Percentiles rank a stretch among this genome's conserved stretches.
These are phyloP conservation scores for Aspergillus niger DNA, from an alignment of 2,329 filamentous ascomycete species.

Conservation along the genomic window DNA sequence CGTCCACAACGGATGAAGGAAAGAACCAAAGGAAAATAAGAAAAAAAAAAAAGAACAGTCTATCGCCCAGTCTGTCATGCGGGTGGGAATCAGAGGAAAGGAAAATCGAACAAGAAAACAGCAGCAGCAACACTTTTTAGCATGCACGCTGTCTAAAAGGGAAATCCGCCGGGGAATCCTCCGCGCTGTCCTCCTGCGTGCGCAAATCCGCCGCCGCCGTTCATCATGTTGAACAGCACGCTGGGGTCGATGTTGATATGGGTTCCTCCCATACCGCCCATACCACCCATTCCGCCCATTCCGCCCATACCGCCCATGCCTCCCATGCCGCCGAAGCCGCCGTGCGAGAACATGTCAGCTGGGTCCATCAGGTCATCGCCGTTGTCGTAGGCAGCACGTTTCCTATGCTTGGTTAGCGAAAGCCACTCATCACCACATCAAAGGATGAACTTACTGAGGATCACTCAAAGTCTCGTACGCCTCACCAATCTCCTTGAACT, in stretches of 20 bases:
- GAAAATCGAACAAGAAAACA: neutral
- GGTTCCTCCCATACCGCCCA: constrained; percentile 54
- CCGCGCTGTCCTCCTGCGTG: constrained; percentile 57
- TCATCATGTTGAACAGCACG: constrained; percentile 84
- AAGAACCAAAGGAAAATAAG: neutral
- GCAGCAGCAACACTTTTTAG: neutral
- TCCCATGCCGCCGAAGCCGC: constrained; percentile 53
- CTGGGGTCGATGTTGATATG: constrained; percentile 68
- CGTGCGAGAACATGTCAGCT: constrained; percentile 77
- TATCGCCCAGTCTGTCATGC: constrained; percentile 1
- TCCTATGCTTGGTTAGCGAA: constrained; percentile 54
- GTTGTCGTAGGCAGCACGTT: constrained; percentile 86
- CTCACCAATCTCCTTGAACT: constrained; percentile 98
- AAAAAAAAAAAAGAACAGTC: neutral
- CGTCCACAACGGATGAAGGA: neutral
- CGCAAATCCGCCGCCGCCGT: constrained; percentile 55
- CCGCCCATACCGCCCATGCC: constrained; percentile 60
- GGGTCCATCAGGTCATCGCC: constrained; percentile 90
- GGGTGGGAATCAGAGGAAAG: neutral
- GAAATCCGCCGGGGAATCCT: constrained; percentile 58
- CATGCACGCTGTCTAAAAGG: constrained; percentile 49
- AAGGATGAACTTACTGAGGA: constrained; percentile 68
- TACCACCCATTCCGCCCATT: constrained; percentile 47
- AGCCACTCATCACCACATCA: neutral
- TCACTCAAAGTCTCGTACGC: constrained; percentile 96